Evolutionary conservation across 352 stramenopile genomes (phyloP).

Genomic region (Pythium aphanidermatum): DNA sequence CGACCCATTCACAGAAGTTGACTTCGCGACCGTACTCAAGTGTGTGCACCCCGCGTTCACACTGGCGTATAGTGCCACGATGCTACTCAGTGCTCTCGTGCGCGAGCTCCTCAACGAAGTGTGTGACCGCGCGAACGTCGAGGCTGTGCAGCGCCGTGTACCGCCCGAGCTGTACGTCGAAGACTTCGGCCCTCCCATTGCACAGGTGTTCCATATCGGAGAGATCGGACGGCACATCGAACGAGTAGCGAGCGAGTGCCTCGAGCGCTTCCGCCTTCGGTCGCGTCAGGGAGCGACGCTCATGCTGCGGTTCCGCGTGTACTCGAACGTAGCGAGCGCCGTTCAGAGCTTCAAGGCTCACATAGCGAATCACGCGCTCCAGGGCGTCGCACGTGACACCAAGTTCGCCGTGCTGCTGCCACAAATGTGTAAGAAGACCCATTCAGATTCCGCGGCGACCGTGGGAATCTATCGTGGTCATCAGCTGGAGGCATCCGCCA

Average conservation of each 20-base stretch:
- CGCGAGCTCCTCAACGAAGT: slow-evolving; percentile 48
- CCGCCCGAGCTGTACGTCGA: slow-evolving; percentile 31
- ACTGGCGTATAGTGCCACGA: slow-evolving; percentile 44
- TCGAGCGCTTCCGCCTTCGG: slow-evolving; percentile 27
- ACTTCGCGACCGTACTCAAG: slow-evolving; percentile 56
- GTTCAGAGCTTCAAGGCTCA: slow-evolving; percentile 6
- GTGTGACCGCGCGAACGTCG: slow-evolving; percentile 35
- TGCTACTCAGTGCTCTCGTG: slow-evolving; percentile 40
- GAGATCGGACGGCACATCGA: slow-evolving; percentile 3
- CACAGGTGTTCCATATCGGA: slow-evolving; percentile 10
- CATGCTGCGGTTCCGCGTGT: slow-evolving; percentile 36
- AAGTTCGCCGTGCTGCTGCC: slow-evolving; percentile 25
- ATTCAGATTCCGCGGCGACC: slow-evolving; percentile 17
- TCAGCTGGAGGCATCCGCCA: slow-evolving; percentile 30
- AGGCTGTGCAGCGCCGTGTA: slow-evolving; percentile 21
- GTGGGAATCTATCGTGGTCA: slow-evolving; percentile 39
- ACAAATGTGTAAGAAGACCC: slow-evolving; percentile 38
- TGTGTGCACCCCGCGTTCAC: slow-evolving; percentile 56
- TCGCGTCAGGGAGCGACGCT: slow-evolving; percentile 35
- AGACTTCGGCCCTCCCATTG: slow-evolving; percentile 5
- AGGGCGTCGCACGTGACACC: slow-evolving; percentile 29
- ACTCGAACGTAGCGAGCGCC: slow-evolving; percentile 6
- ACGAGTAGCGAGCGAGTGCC: slow-evolving; percentile 1
- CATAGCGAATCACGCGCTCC: slow-evolving; percentile 18
- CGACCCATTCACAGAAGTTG: slow-evolving; percentile 51